Evolutionary conservation across 2,329 filamentous ascomycete genomes (phyloP).

Genomic region (Penicillium sp.): DNA sequence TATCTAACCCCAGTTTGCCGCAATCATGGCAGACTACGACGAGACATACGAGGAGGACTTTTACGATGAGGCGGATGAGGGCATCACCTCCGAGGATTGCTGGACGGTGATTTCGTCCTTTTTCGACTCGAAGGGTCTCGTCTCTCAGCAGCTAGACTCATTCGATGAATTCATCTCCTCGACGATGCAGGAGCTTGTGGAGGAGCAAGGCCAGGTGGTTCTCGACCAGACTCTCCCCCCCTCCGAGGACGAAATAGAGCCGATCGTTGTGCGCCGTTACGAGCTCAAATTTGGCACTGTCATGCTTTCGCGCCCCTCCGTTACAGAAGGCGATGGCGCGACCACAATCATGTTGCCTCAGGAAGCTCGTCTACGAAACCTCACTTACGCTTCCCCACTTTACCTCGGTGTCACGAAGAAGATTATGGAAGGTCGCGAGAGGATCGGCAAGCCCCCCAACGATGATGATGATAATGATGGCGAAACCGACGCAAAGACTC

Average conservation of each 20-base stretch:
- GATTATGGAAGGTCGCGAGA: conserved; percentile 77
- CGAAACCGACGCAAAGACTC: conserved; percentile 48
- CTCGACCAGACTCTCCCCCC: conserved; percentile 88
- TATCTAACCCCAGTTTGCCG: conserved; percentile 6
- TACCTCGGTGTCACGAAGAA: conserved; percentile 86
- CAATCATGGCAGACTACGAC: conserved; percentile 56
- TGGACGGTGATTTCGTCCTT: conserved; percentile 97
- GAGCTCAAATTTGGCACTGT: conserved; percentile 93
- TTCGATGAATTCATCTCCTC: conserved; percentile 96
- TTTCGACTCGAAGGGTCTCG: conserved; percentile 92
- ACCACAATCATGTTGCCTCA: conserved; percentile 85
- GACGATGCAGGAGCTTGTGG: conserved; percentile 90
- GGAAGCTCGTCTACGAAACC: conserved; percentile 90
- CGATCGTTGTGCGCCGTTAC: conserved; percentile 83
- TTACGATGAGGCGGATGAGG: conserved; percentile 66
- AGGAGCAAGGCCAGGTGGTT: conserved; percentile 87
- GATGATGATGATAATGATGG: conserved; percentile 53
- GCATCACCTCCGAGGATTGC: conserved; percentile 93
- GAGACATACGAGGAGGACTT: conserved; percentile 68
- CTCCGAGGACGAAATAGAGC: conserved; percentile 66
- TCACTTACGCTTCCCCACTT: conserved; percentile 90
- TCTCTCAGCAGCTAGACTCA: conserved; percentile 96
- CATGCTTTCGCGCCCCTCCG: conserved; percentile 82
- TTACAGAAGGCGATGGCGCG: conserved; percentile 88
- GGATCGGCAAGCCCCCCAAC: conserved; percentile 65